Base-by-base conservation (phyloP, 1,284 basidiomycete genomes). In the Malassezia furfur region DNA sequence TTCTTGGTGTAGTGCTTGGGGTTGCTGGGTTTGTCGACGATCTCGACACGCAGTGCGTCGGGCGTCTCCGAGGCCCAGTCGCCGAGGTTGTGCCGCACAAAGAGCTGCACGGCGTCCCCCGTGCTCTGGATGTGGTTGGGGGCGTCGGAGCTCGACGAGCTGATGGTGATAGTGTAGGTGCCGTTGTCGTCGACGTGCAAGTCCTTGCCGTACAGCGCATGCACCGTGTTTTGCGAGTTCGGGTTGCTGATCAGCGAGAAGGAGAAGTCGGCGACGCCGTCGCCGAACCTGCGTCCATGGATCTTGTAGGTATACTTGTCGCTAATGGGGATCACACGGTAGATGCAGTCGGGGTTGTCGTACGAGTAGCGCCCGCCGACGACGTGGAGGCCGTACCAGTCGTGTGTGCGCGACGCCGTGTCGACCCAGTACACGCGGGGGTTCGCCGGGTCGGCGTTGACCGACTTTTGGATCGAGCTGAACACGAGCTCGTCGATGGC, bases 291-390 rank as follows among this genome's bases (percentile, higher is more conserved):
- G 14, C 50, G 55, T 9, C 55, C 55, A 9, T 37, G 32, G 11
- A 57, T 15, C 35, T 39, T 41, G 36, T 57, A 57, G 6, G 28
- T 57, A 45, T 57, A 48, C n/a, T 57, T 41, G 50, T n/a, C 30
- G 46, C 40, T 44, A 11, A 57, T 52, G 11, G 55, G 55, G 10
- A 57, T 34, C 9, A 30, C 38, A 9, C 55, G 50, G 38, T 57
- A 57, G 19, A 57, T 47, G 32, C 55, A 52, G 51, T 57, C 55
- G 10, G 55, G 55, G 35, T 57, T 57, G 40, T 57, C 55, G 35
- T 57, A 57, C 22, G 55, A 57, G 39, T 57, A 57, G 19, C 55
- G 55, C 0, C 50, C 38, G 14, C 55, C 55, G 2, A 38, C 36
- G 30, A 57, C 55, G 9, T 32, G 15, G 12, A 52, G 38, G n/a